Evolutionary conservation across 1,139 yeast species (phyloP).

Genomic region (Arxiozyma telluris): DNA sequence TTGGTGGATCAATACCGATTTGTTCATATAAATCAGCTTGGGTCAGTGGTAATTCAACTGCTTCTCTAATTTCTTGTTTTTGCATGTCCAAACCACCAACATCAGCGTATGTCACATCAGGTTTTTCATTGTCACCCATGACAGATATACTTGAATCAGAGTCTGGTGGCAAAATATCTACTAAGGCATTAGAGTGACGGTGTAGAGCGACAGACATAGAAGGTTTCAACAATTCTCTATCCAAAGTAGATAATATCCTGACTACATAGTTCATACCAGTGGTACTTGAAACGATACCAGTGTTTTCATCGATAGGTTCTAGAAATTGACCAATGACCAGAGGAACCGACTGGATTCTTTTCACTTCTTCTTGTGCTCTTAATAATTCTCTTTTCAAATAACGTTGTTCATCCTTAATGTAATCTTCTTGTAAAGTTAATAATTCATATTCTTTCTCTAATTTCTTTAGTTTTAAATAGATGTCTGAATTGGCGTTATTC

Average conservation of each 20-base stretch:
- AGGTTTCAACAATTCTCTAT: slow-evolving; percentile 88
- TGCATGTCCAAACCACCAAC: slow-evolving; percentile 99
- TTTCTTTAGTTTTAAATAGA: slow-evolving; percentile 74
- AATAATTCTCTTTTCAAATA: slow-evolving; percentile 88
- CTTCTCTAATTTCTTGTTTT: slow-evolving; percentile 96
- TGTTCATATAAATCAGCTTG: slow-evolving; percentile 94
- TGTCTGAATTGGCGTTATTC: slow-evolving; percentile 39
- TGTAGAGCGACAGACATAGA: slow-evolving; percentile 94
- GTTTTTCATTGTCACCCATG: slow-evolving; percentile 88
- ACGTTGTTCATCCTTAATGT: slow-evolving; percentile 95
- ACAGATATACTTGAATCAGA: slow-evolving; percentile 95
- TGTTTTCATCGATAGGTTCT: slow-evolving; percentile 93
- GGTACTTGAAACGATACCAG: slow-evolving; percentile 94
- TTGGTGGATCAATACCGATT: slow-evolving; percentile 98
- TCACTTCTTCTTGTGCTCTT: slow-evolving; percentile 97
- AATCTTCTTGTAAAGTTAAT: slow-evolving; percentile 81
- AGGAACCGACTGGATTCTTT: slow-evolving; percentile 94
- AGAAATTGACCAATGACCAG: slow-evolving; percentile 95
- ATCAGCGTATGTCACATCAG: slow-evolving; percentile 74
- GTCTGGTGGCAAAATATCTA: slow-evolving; percentile 96
- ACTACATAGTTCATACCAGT: slow-evolving; percentile 98
- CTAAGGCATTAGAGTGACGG: slow-evolving; percentile 96
- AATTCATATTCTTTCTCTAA: slow-evolving; percentile 85
- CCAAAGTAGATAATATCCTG: slow-evolving; percentile 85
- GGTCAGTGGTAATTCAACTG: slow-evolving; percentile 92